Percentiles rank a stretch among this genome's conserved stretches.
These are phyloP conservation scores for Dillenia turbinata DNA, from an alignment of 164 flowering plant species.

Conservation along the genomic window DNA sequence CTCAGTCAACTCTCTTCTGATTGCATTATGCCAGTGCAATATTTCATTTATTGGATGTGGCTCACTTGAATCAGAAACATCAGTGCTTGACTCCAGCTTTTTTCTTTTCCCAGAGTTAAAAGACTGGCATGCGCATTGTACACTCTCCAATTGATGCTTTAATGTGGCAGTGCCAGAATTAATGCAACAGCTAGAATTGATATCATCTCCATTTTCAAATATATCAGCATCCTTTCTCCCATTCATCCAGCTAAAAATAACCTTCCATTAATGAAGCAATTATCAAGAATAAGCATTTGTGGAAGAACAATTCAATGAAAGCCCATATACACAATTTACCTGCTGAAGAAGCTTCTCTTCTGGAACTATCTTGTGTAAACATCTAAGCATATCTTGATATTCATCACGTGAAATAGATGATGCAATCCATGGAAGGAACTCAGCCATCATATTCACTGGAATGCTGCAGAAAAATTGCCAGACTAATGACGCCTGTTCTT, in stretches of 20 bases:
- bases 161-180: constrained; percentile 22
- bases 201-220: constrained; percentile 24
- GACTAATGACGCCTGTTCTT: constrained; percentile 89
- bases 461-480: constrained; percentile 96
- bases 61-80: constrained; percentile 19
- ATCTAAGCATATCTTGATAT: constrained; percentile 63
- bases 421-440: constrained; percentile 92
- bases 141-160: constrained; percentile 21
- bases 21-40: constrained; percentile 88
- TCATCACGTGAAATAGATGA: constrained; percentile 80
- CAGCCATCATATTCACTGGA: constrained; percentile 95
- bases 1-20: constrained; percentile 64
- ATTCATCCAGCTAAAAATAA: constrained; percentile 79
- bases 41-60: constrained; percentile 78
- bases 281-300: too few relatives aligned
- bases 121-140: constrained; percentile 33
- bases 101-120: constrained; percentile 55
- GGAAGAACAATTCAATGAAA: too few relatives aligned
- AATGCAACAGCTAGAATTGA: constrained; percentile 17
- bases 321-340: constrained; percentile 26
- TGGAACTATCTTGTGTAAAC: constrained; percentile 76
- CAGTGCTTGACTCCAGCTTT: constrained; percentile 27
- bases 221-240: constrained; percentile 29
- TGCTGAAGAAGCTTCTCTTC: constrained; percentile 83
- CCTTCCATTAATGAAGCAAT: constrained; percentile 33